phyloP scores from a whole-genome alignment of 192 early-diverging fungal species.

The Backusella sp. region DNA sequence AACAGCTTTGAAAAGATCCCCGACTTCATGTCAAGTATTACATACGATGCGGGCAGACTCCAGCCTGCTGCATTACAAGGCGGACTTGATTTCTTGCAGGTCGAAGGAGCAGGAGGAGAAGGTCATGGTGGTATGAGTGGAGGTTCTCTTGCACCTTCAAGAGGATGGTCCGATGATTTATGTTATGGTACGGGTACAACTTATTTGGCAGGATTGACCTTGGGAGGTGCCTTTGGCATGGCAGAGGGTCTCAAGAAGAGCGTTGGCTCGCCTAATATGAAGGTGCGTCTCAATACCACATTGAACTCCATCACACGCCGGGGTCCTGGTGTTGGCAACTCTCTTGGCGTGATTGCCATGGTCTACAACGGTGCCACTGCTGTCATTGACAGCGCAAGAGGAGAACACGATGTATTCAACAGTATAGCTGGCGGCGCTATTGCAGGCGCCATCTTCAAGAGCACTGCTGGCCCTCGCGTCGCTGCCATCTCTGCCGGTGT shows the following conservation, averaged over 20 bases:
- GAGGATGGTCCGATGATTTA: constrained; percentile 78
- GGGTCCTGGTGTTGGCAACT: constrained; percentile 84
- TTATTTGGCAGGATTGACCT: constrained; percentile 70
- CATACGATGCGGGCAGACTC: constrained; percentile 42
- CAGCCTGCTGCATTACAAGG: constrained; percentile 56
- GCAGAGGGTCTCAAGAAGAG: constrained; percentile 68
- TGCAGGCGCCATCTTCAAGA: constrained; percentile 78
- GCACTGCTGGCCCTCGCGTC: constrained; percentile 53
- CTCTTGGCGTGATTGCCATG: constrained; percentile 78
- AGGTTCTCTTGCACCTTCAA: constrained; percentile 60
- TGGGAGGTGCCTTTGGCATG: constrained; percentile 75
- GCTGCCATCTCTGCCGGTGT: constrained; percentile 31
- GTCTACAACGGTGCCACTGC: constrained; percentile 78
- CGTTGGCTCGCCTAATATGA: constrained; percentile 58
- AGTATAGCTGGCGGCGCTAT: constrained; percentile 70
- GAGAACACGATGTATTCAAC: constrained; percentile 64
- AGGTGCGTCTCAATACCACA: constrained; percentile 78
- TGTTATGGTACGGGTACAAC: constrained; percentile 82
- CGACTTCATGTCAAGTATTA: constrained; percentile 46
- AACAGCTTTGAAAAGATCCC: constrained; percentile 44
- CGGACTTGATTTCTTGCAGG: constrained; percentile 55
- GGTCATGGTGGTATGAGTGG: constrained; percentile 30
- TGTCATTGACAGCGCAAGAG: constrained; percentile 60
- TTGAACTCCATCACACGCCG: constrained; percentile 82
- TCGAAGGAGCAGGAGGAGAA: constrained; percentile 36